Base-by-base conservation (phyloP, 495 filamentous ascomycete species). In the Glonium stellatum region DNA sequence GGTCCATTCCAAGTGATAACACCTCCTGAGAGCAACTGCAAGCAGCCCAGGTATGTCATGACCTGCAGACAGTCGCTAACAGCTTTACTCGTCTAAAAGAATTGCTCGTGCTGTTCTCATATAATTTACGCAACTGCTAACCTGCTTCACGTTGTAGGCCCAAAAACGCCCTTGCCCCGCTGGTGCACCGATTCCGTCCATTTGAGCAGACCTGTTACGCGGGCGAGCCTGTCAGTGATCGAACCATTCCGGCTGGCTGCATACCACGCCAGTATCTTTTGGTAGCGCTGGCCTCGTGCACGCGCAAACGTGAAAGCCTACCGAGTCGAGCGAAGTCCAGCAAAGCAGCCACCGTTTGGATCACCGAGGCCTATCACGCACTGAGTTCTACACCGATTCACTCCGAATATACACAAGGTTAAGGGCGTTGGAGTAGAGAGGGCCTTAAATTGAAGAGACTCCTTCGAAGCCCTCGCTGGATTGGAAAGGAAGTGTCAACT, bases 1-100 rank as follows among this genome's bases (percentile, higher is more conserved):
- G 39, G 55, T 52, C 60, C 60, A 54, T 54, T 57, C 53, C 44
- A 52, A 47, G 60, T 54, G 60, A 62, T 53, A 53, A 21, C 44
- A 53, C 37, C 13, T 13, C 48, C 21, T n/a, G 22, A 13, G 15
- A 51, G 15, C 48, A 31, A 23, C 48, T 51, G 19, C 48, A 23
- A 23, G 21, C 27, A 31, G 6, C 27, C 27, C 6, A 31, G 27
- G 27, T 31, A 31, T 31, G 27, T 31, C 27, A 6, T 31, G 27
- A 31, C 27, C 39, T 44, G 39, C 39, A 44, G 18, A 44, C 39
- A 44, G 27, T 6, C 6, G 27, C 3, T 31, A 31, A 31, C 6
- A 31, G 27, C 6, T 31, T 31, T 31, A 6, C 3, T 31, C 27
- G 27, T 31, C 6, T 31, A 31, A 3, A 31, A 31, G 27, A 31